phyloP scores from a whole-genome alignment of 768 basidiomycete species.

The Pholiota conissans region DNA sequence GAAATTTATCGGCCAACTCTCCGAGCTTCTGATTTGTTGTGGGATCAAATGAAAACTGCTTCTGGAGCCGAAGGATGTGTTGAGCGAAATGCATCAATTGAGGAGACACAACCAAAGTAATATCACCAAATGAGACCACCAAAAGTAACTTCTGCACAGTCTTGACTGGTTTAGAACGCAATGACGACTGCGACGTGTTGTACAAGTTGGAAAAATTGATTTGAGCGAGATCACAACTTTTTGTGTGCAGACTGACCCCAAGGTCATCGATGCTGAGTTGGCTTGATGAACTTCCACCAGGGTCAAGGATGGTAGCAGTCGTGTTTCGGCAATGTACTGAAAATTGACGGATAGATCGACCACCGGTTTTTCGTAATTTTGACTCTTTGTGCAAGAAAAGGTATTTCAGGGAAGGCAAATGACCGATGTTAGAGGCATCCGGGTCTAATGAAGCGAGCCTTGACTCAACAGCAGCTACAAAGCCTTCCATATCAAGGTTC shows the following conservation, averaged over 20 bases:
- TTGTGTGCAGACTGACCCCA: conserved; percentile 21
- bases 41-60: conserved; percentile 29
- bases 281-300: conserved; percentile 31
- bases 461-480: conserved; percentile 30
- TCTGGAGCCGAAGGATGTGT: conserved; percentile 50
- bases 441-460: conserved; percentile 38
- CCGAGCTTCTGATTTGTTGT: conserved; percentile 7
- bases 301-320: conserved; percentile 34
- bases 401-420: conserved; percentile 29
- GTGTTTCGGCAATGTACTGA: conserved; percentile 28
- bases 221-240: conserved; percentile 26
- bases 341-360: conserved; percentile 11
- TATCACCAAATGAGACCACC: conserved; percentile 38
- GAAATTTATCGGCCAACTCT: conserved; percentile 12
- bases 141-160: conserved; percentile 31
- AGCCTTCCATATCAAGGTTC: conserved; percentile 25
- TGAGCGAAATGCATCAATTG: conserved; percentile 62
- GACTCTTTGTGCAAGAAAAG: conserved; percentile 20
- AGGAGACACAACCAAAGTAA: conserved; percentile 48
- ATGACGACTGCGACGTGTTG: conserved; percentile 47
- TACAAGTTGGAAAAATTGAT: conserved; percentile 21
- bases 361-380: background rate
- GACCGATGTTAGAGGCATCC: conserved; percentile 35
- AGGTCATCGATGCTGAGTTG: conserved; percentile 35
- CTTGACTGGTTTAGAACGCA: conserved; percentile 34